Evolutionary conservation across 768 basidiomycete species (phyloP).

Genomic region (Suillus luteus): DNA sequence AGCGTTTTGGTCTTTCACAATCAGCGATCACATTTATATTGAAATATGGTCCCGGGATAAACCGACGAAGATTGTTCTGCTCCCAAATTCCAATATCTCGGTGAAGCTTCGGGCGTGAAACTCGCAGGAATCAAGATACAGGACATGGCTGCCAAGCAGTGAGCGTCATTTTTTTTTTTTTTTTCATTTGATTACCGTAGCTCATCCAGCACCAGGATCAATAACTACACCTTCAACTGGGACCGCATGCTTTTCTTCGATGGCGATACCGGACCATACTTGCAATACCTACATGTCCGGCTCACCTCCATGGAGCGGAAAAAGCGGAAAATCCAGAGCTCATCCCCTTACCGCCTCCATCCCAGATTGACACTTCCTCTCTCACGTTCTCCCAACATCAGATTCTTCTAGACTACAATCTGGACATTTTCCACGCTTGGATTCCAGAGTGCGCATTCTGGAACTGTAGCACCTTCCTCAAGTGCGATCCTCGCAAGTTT

Average conservation of each 20-base stretch:
- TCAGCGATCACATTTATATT: too few species aligned
- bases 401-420: constrained; percentile 15
- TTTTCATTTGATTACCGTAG: neutral
- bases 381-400: constrained; percentile 55
- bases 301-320: constrained; percentile 89
- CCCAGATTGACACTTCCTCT: constrained; percentile 67
- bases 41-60: neutral
- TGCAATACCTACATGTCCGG: constrained; percentile 96
- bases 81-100: neutral
- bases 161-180: constrained; percentile 21
- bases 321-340: constrained; percentile 88
- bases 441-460: constrained; percentile 19
- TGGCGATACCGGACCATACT: constrained; percentile 93
- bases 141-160: constrained; percentile 95
- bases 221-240: constrained; percentile 96
- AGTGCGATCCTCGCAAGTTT: constrained; percentile 48
- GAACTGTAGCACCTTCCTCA: constrained; percentile 40
- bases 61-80: neutral
- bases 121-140: constrained; percentile 90
- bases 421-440: constrained; percentile 34
- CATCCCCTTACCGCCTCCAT: constrained; percentile 70
- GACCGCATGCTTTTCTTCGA: constrained; percentile 94
- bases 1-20: too few species aligned
- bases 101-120: neutral
- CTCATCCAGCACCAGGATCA: constrained; percentile 58